Evolutionary conservation across 192 early-diverging fungal species (phyloP).

Genomic region (Entomortierella chlamydospora): DNA sequence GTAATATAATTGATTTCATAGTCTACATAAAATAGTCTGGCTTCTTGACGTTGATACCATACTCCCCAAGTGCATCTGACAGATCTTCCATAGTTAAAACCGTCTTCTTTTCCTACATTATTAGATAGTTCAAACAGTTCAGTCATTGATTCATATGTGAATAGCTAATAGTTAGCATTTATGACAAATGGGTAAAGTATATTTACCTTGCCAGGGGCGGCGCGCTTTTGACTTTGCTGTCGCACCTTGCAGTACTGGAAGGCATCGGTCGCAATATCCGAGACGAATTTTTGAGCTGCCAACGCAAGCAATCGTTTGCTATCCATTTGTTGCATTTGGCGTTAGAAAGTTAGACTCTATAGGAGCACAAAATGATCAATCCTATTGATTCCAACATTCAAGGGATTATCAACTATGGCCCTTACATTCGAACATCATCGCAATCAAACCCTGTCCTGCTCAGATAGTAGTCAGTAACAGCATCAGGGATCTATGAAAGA

Average conservation of each 20-base stretch:
- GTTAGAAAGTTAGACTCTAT: slow-evolving; percentile 14
- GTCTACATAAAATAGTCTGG: slow-evolving; percentile 82
- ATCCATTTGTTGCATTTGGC: too few species aligned
- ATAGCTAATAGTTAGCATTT: neutral
- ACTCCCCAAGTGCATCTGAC: slow-evolving; percentile 86
- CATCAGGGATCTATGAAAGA: slow-evolving; percentile 87
- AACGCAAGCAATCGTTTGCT: slow-evolving; percentile 81
- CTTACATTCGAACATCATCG: slow-evolving; percentile 81
- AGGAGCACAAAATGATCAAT: neutral
- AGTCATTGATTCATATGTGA: neutral
- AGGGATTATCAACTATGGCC: too few species aligned
- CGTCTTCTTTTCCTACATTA: slow-evolving; percentile 88
- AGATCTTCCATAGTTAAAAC: slow-evolving; percentile 95
- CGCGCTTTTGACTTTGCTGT: slow-evolving; percentile 68
- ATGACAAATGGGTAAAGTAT: too few species aligned
- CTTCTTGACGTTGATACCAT: slow-evolving; percentile 96
- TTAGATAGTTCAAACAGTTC: neutral
- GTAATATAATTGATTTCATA: too few species aligned
- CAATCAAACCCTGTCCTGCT: slow-evolving; percentile 81
- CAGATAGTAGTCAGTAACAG: slow-evolving; percentile 93
- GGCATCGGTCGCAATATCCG: slow-evolving; percentile 88
- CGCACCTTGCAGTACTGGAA: slow-evolving; percentile 85
- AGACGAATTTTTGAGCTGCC: slow-evolving; percentile 88
- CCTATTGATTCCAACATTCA: too few species aligned
- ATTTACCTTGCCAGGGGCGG: slow-evolving; percentile 52